Evolutionary conservation across 2,329 filamentous ascomycete species (phyloP), one percentile per base, ranked within the genome.

Genomic region (Dendryphion nanum): DNA sequence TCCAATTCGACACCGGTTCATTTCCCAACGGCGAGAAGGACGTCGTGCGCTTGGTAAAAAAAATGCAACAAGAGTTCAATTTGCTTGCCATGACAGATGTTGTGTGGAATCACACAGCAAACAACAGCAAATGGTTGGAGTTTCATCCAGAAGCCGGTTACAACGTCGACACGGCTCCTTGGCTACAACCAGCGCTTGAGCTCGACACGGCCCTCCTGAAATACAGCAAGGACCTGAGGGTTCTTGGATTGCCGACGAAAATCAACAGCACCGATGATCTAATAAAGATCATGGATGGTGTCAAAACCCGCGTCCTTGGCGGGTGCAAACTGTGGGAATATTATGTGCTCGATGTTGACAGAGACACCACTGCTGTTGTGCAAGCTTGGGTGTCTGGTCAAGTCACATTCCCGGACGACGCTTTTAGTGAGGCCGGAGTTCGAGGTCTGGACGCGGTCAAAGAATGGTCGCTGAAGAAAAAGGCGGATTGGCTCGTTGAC

Each of bases 141-240:
- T 85, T 94, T 43, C 91, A 98, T 59, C 93, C 94, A 0, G 93
- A 98, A 54, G 86, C 89, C 30, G 93, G 93, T 13, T 98, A 98
- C 75, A 98, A 94, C 63, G 74, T 95, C 48, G 82, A 83, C 28
- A 97, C 91, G 1, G 90, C 93, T 1, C 93, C 93, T 7, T 81
- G 79, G 74, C 64, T 84, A 26, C 71, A 77, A 50, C 67, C 79
- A 30, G 79, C 81, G 4, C 72, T 95, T 13, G 86, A 89, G 42
- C 74, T 97, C n/a, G 83, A 95, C 56, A 80, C 75, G 28, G 83
- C 82, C 21, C 70, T 97, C n/a, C 62, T 85, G 36, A 67, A 79
- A 36, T 86, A 80, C 57, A 75, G 83, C 44, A 69, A 74, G 18
- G 72, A 82, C 5, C 70, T 88, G n/a, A 69, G 75, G 31, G 72